phyloP scores from a whole-genome alignment of 140 eudicot species.

The Stevia rebaudiana region DNA sequence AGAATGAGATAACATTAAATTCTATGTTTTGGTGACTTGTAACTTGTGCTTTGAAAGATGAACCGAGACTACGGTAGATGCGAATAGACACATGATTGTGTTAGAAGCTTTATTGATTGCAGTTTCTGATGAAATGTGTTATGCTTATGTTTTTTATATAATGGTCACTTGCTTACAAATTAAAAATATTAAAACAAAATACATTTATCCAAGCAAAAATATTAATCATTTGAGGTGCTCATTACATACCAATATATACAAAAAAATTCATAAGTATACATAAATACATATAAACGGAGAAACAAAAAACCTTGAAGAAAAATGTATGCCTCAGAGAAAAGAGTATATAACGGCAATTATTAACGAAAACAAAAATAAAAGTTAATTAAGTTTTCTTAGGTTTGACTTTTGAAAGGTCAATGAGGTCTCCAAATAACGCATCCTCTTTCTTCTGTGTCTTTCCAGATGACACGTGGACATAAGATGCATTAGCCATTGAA shows the following conservation, averaged over 20 bases:
- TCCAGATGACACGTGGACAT: conserved; percentile 41
- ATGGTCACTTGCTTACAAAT: not conserved
- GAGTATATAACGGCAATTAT: not conserved
- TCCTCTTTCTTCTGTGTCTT: conserved; percentile 71
- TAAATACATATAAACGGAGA: not conserved
- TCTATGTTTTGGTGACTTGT: conserved; percentile 10
- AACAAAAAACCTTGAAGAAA: not conserved
- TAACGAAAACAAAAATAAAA: not conserved
- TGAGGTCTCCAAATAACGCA: conserved; percentile 81
- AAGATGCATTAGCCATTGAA: conserved; percentile 44
- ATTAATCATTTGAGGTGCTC: not conserved
- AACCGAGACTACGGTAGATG: not conserved
- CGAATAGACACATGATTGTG: not conserved
- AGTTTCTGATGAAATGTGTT: not conserved
- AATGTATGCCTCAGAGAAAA: not conserved
- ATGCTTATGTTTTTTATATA: not conserved
- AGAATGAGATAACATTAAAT: conserved; percentile 9
- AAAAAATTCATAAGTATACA: not conserved
- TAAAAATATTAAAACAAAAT: not conserved
- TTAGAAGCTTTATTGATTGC: conserved; percentile 3
- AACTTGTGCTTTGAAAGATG: not conserved
- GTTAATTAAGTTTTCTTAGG: conserved; percentile 20
- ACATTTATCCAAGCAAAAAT: too few species aligned
- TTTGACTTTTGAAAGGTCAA: conserved; percentile 71
- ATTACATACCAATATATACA: not conserved